Evolutionary conservation across 768 basidiomycete species (phyloP).

Genomic region (Lanmaoa pseudosensibilis): DNA sequence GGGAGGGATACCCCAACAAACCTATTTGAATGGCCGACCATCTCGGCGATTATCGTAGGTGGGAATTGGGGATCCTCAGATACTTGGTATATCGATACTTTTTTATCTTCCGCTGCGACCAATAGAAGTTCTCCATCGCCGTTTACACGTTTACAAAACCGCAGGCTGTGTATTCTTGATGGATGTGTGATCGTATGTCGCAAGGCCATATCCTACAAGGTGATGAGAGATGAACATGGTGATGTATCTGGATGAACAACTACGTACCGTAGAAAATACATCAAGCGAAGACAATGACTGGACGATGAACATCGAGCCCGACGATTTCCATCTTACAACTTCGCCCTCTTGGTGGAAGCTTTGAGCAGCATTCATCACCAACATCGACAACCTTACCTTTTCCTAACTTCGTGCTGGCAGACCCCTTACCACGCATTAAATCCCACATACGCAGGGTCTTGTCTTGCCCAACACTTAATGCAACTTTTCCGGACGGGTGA

Average conservation of each 20-base stretch:
- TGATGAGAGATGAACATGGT: not conserved
- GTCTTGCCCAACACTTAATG: conserved; percentile 88
- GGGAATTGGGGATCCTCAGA: conserved; percentile 42
- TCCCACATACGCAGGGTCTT: conserved; percentile 96
- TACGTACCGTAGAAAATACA: conserved; percentile 72
- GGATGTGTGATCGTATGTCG: conserved; percentile 73
- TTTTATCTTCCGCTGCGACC: conserved; percentile 88
- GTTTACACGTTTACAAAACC: conserved; percentile 64
- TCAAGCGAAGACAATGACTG: conserved; percentile 76
- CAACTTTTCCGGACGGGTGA: conserved; percentile 91
- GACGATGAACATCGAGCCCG: conserved; percentile 78
- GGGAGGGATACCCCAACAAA: conserved; percentile 28
- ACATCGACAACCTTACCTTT: conserved; percentile 54
- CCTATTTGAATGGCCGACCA: conserved; percentile 88
- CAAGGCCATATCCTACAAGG: conserved; percentile 70
- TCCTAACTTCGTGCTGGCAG: conserved; percentile 85
- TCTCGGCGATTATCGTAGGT: conserved; percentile 64
- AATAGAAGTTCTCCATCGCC: conserved; percentile 69
- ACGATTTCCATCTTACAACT: conserved; percentile 82
- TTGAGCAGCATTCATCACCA: not conserved
- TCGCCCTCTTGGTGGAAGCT: conserved; percentile 69
- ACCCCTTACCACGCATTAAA: conserved; percentile 90
- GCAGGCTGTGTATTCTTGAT: conserved; percentile 81
- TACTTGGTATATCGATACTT: conserved; percentile 74
- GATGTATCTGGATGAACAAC: not conserved